phyloP scores from a whole-genome alignment of 2,329 filamentous ascomycete genomes.

The Exophiala oligosperma region DNA sequence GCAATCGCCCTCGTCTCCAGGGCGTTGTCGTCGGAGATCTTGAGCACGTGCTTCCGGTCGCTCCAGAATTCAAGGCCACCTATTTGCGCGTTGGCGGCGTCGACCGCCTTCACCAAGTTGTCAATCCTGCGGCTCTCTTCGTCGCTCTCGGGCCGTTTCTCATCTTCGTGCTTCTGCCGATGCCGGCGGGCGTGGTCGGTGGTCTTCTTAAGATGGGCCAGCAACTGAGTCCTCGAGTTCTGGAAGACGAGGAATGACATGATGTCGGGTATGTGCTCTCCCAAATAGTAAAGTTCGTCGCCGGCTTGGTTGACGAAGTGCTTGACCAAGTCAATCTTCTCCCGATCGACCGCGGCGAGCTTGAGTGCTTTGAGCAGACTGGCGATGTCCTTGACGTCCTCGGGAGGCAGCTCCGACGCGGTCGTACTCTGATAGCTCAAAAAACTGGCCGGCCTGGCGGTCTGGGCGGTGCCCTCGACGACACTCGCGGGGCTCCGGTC shows the following conservation, averaged over 20 bases:
- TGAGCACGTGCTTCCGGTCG: conserved; percentile 52
- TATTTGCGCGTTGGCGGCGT: conserved; percentile 78
- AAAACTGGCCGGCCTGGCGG: conserved; percentile 30
- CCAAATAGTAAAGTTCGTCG: conserved; percentile 73
- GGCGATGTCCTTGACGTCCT: conserved; percentile 64
- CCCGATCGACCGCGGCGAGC: conserved; percentile 75
- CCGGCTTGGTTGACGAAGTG: conserved; percentile 77
- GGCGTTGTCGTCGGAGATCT: conserved; percentile 23
- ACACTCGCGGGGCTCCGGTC: conserved; percentile 45
- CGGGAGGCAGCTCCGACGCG: conserved; percentile 46
- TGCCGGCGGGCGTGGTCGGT: conserved; percentile 57
- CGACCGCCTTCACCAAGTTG: conserved; percentile 71
- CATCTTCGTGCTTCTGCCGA: conserved; percentile 46
- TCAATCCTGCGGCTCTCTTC: conserved; percentile 55
- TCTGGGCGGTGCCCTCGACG: conserved; percentile 33
- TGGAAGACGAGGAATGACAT: conserved; percentile 90
- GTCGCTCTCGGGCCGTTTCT: conserved; percentile 45
- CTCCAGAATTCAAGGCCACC: conserved; percentile 84
- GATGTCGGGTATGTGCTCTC: conserved; percentile 77
- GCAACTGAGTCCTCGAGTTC: conserved; percentile 74
- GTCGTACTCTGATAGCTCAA: conserved; percentile 39
- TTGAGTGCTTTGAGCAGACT: conserved; percentile 69
- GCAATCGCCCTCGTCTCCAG: conserved; percentile 20
- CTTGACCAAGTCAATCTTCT: conserved; percentile 82
- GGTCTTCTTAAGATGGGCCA: conserved; percentile 67